phyloP scores from a whole-genome alignment of 148 eudicot genomes.

The Fagopyrum esculentum region DNA sequence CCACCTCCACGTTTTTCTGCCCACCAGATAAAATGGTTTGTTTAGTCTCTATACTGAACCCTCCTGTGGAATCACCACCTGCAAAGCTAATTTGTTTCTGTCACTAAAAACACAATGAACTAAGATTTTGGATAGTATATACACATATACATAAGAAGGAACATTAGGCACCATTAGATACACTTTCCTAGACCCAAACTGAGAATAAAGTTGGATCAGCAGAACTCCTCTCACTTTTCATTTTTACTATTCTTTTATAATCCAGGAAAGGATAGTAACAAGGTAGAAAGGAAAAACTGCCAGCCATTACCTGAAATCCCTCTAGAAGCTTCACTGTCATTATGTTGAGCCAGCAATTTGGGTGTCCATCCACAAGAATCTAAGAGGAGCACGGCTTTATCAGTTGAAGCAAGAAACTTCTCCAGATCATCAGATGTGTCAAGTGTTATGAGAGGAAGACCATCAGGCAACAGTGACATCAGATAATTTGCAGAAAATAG shows the following conservation, averaged over 20 bases:
- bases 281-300: neutral
- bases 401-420: slow-evolving; percentile 64
- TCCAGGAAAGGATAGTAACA: neutral
- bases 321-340: slow-evolving; percentile 25
- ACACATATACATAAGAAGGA: neutral
- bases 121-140: neutral
- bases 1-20: slow-evolving; percentile 50
- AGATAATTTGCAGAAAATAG: slow-evolving; percentile 52
- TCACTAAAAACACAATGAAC: slow-evolving; percentile 7
- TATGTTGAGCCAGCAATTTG: slow-evolving; percentile 39
- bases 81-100: slow-evolving; percentile 26
- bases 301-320: slow-evolving; percentile 21
- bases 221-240: neutral
- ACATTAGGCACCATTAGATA: neutral
- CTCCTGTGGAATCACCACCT: slow-evolving; percentile 29
- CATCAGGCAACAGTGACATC: slow-evolving; percentile 39
- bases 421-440: slow-evolving; percentile 45
- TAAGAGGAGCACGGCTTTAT: slow-evolving; percentile 63
- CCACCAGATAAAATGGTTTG: slow-evolving; percentile 29
- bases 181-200: neutral
- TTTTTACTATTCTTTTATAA: neutral
- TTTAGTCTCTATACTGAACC: slow-evolving; percentile 32
- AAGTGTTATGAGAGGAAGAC: slow-evolving; percentile 54
- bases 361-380: slow-evolving; percentile 90
- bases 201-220: neutral